Percentiles rank a stretch among this genome's conserved stretches.
Conservation (phyloP, 495 filamentous ascomycete genomes). For the Lasiosphaeris hirsuta region DNA sequence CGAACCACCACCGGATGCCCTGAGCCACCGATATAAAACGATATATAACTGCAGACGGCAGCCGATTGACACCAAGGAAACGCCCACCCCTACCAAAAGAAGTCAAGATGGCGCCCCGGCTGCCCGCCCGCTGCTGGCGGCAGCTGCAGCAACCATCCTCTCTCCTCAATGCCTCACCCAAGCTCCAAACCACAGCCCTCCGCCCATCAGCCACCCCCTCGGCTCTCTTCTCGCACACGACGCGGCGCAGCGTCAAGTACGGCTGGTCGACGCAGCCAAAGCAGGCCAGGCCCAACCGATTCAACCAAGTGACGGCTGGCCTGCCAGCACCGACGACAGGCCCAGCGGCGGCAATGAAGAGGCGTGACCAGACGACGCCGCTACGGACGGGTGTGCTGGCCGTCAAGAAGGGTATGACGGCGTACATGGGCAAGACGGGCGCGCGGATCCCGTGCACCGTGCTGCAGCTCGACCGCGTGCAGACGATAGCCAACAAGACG, state of each 20-base stretch:
- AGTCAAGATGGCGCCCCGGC: slow-evolving; percentile 50
- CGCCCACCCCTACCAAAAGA: not conserved
- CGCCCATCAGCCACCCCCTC: slow-evolving; percentile 26
- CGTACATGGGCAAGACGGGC: slow-evolving; percentile 76
- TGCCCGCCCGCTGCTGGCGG: slow-evolving; percentile 48
- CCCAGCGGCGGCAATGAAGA: slow-evolving; percentile 72
- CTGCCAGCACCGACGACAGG: slow-evolving; percentile 63
- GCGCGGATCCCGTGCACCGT: slow-evolving; percentile 83
- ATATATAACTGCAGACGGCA: no score
- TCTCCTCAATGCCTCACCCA: slow-evolving; percentile 24
- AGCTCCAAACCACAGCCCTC: slow-evolving; percentile 24
- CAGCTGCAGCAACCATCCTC: slow-evolving; percentile 29
- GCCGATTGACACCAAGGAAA: not conserved
- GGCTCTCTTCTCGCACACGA: slow-evolving; percentile 43
- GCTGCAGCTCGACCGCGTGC: slow-evolving; percentile 87
- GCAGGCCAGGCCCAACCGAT: slow-evolving; percentile 38
- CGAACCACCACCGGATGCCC: no score
- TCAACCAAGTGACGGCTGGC: slow-evolving; percentile 49
- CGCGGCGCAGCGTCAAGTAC: slow-evolving; percentile 49
- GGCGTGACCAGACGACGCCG: slow-evolving; percentile 72
- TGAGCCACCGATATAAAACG: no score
- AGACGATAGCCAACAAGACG: slow-evolving; percentile 84
- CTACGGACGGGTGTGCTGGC: slow-evolving; percentile 78
- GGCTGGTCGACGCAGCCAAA: slow-evolving; percentile 49
- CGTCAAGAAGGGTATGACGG: slow-evolving; percentile 93